These are phyloP conservation scores for Botrytis squamosa DNA, from an alignment of 2,329 filamentous ascomycete genomes.

Conservation along the genomic window DNA sequence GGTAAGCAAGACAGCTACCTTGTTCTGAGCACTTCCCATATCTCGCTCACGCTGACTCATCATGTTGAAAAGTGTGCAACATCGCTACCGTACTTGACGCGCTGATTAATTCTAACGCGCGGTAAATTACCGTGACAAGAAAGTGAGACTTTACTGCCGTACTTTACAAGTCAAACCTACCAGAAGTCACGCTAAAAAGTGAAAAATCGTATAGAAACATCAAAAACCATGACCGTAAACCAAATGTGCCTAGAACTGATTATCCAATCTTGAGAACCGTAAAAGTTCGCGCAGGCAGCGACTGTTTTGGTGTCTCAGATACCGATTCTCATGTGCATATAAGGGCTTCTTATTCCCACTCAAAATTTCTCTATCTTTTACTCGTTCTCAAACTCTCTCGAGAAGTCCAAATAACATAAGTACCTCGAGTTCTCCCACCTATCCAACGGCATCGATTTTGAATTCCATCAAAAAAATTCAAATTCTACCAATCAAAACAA, in stretches of 20 bases:
- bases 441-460: neutral
- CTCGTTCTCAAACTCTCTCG: neutral
- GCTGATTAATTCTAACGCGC: neutral
- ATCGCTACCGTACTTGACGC: neutral
- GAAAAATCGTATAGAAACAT: neutral
- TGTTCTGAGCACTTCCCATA: neutral
- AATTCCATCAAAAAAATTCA: neutral
- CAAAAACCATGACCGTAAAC: neutral
- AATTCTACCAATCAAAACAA: neutral
- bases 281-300: neutral
- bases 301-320: neutral
- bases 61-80: accelerated
- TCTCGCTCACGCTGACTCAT: neutral
- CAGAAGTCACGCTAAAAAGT: neutral
- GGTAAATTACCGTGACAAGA: neutral
- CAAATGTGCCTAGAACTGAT: neutral
- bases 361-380: neutral
- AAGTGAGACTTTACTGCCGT: neutral
- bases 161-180: neutral
- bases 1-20: neutral
- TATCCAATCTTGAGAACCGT: neutral
- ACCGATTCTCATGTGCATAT: neutral
- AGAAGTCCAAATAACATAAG: neutral
- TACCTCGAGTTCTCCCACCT: neutral
- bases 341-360: neutral